Evolutionary conservation across 352 stramenopile species (phyloP).

Genomic region (Phytophthora brassicae): DNA sequence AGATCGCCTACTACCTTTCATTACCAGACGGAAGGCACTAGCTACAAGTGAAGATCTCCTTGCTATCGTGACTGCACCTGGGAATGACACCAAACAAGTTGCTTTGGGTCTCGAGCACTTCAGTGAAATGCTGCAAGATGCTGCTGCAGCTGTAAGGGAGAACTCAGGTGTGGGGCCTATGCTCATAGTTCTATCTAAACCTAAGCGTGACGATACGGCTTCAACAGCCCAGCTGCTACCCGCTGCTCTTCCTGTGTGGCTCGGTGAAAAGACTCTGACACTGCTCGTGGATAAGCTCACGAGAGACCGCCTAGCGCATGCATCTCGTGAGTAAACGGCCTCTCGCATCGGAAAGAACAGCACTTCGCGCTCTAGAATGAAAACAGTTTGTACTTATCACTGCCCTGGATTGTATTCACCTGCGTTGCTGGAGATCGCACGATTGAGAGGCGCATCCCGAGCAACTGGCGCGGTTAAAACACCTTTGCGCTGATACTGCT

Average conservation of each 20-base stretch:
- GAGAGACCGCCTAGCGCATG: slow-evolving; percentile 42
- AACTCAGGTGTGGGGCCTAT: slow-evolving; percentile 48
- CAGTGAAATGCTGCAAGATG: slow-evolving; percentile 34
- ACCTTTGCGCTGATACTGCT: slow-evolving; percentile 72
- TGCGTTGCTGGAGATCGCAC: slow-evolving; percentile 49
- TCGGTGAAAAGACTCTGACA: slow-evolving; percentile 54
- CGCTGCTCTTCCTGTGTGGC: slow-evolving; percentile 54
- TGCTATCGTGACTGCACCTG: slow-evolving; percentile 27
- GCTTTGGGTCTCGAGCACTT: slow-evolving; percentile 38
- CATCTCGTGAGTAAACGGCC: slow-evolving; percentile 12
- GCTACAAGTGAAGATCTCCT: slow-evolving; percentile 20
- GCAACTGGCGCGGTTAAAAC: slow-evolving; percentile 55
- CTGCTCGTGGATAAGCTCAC: slow-evolving; percentile 56
- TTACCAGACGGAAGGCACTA: slow-evolving; percentile 69
- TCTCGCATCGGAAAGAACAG: too few species aligned
- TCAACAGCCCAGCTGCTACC: slow-evolving; percentile 14
- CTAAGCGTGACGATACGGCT: background rate
- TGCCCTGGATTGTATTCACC: slow-evolving; percentile 5
- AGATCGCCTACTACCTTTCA: slow-evolving; percentile 63
- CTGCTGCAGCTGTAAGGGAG: slow-evolving; percentile 29
- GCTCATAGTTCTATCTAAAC: slow-evolving; percentile 32
- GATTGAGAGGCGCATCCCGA: slow-evolving; percentile 49
- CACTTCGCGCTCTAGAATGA: background rate
- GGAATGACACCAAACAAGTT: slow-evolving; percentile 27
- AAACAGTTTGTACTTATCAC: background rate